A percentile compares a stretch with the other conserved stretches of the same genome.
Conservation (phyloP, 2,329 filamentous ascomycete species). For the Fusarium hostae region DNA sequence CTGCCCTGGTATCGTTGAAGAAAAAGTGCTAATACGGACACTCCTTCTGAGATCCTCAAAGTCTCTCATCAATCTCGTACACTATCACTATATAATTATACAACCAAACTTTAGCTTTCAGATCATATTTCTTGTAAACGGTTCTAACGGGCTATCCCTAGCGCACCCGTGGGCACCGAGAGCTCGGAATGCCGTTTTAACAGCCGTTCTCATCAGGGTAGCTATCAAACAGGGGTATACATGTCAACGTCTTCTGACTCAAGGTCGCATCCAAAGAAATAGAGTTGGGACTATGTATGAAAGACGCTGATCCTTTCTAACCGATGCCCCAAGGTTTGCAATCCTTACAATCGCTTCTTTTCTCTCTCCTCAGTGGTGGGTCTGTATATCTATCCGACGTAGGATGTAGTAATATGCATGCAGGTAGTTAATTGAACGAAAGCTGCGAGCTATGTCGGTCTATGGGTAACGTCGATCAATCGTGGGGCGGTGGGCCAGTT, state of each 20-base stretch:
- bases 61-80: not conserved
- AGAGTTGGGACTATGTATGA: not conserved
- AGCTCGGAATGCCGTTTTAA: not conserved
- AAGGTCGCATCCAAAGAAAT: not conserved
- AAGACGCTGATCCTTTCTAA: not conserved
- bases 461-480: conserved; percentile 10
- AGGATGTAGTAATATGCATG: not conserved
- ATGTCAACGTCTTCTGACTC: not conserved
- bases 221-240: not conserved
- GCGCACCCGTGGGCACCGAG: not conserved
- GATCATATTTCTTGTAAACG: not conserved
- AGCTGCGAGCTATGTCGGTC: not conserved
- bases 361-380: not conserved
- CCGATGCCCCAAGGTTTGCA: not conserved
- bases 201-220: not conserved
- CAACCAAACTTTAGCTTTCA: not conserved
- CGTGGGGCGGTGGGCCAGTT: conserved; percentile 19
- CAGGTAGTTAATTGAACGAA: not conserved
- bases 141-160: not conserved
- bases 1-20: not conserved
- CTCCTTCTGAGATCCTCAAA: not conserved
- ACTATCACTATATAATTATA: too few species aligned
- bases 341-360: not conserved
- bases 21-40: not conserved
- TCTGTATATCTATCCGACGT: not conserved